Base-by-base conservation (phyloP, 768 basidiomycete genomes). In the Phanerochaete sordida region DNA sequence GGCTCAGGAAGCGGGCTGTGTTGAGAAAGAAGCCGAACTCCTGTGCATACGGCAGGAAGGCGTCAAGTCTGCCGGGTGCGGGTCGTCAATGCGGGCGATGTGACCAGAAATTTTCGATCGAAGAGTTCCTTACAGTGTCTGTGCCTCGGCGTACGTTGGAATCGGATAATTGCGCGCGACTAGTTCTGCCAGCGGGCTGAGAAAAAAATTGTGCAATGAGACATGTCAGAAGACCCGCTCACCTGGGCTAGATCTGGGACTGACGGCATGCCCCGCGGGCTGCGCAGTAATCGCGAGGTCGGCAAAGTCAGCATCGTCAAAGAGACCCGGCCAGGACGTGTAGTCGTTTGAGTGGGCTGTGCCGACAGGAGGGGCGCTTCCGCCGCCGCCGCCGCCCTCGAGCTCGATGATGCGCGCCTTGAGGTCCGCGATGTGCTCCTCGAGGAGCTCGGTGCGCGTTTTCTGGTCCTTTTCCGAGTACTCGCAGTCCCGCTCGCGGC, bases 11-110 rank as follows among this genome's bases (percentile, higher is more conserved):
- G 4, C 83, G 79, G 4, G 72, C 66, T 1, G 70, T 35, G 61
- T 84, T 69, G 59, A 91, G 80, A 68, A 88, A 90, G 67, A 90
- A 84, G 8, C 86, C 87, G 58, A 88, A 79, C 63, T 84, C 80
- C 30, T 73, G 65, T 3, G 78, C 75, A 64, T 88, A 79, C 13
- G 81, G 82, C 6, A 84, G 66, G 64, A 91, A 84, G 35, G 61
- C 53, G 28, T 67, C 59, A 56, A 70, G 51, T 23, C 69, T 70
- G 46, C 16, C 3, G 2, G 2, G 28, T 6, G 39, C 19, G 39
- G 8, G 4, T 43, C 19, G 11, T 43, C 19, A 43, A 16, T 4
- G 19, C 8, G 39, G 4, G 4, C 8, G 11, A 4, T 43, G 33
- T 35, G 33, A 43, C 39, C 33, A 13, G 13, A n/a, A 35, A 35